phyloP scores from a whole-genome alignment of 1,139 yeast species.

The Citeromyces hawaiiensis region DNA sequence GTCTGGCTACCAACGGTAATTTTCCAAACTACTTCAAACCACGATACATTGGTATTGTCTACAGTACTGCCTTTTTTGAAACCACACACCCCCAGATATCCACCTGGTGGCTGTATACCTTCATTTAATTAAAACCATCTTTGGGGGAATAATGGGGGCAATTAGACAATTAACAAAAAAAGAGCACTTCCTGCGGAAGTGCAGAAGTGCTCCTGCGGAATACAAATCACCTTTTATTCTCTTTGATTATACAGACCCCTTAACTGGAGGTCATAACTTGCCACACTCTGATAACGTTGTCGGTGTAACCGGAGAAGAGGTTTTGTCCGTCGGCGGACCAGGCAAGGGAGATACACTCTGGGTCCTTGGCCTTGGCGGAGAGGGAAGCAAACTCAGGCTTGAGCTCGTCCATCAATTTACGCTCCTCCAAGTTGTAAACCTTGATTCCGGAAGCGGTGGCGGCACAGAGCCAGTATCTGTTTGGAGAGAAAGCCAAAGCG shows the following conservation, averaged over 20 bases:
- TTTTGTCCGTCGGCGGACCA: constrained; percentile 99
- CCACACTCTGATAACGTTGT: constrained; percentile 99
- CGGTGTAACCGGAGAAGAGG: constrained; percentile 99
- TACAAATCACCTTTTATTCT: not conserved
- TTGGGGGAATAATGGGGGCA: too few species aligned
- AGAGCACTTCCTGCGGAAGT: too few species aligned
- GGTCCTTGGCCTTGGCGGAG: constrained; percentile 83
- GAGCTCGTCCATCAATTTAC: constrained; percentile 93
- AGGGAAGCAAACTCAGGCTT: constrained; percentile 93
- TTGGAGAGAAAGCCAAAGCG: constrained; percentile 99
- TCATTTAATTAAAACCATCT: too few species aligned
- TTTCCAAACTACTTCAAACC: too few species aligned
- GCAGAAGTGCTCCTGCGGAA: too few species aligned
- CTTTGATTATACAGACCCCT: constrained; percentile 1
- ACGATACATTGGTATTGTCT: too few species aligned
- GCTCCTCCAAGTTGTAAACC: constrained; percentile 97
- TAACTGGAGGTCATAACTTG: constrained; percentile 93
- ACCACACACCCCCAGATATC: too few species aligned
- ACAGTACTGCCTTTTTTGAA: too few species aligned
- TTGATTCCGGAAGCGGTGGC: constrained; percentile 97
- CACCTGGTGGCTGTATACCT: too few species aligned
- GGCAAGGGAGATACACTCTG: constrained; percentile 95
- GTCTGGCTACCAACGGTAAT: too few species aligned
- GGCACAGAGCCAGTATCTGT: constrained; percentile 99
- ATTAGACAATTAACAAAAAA: too few species aligned